Evolutionary conservation across 768 basidiomycete genomes (phyloP).

Genomic region (Dendrothele bispora): DNA sequence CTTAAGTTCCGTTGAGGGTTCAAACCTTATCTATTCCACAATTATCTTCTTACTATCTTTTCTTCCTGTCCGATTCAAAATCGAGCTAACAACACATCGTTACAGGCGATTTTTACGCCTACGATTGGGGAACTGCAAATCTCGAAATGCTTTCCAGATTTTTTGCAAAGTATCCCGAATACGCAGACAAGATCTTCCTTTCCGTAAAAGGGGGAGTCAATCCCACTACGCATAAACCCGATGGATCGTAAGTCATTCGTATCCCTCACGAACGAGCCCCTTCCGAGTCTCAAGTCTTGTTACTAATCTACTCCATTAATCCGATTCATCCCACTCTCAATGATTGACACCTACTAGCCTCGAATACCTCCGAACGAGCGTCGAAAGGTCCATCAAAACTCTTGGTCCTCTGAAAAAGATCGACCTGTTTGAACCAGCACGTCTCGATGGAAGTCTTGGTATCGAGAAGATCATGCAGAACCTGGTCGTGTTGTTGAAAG

Average conservation of each 20-base stretch:
- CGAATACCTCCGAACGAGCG: slow-evolving; percentile 39
- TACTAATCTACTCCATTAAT: too few relatives aligned
- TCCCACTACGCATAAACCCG: slow-evolving; percentile 18
- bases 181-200: slow-evolving; percentile 32
- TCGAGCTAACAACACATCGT: slow-evolving; percentile 15
- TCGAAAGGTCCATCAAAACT: slow-evolving; percentile 40
- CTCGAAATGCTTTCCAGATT: slow-evolving; percentile 49
- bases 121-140: slow-evolving; percentile 38
- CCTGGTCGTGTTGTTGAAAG: slow-evolving; percentile 43
- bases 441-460: slow-evolving; percentile 37
- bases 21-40: too few relatives aligned
- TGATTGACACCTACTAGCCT: slow-evolving; percentile 23
- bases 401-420: slow-evolving; percentile 50
- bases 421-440: slow-evolving; percentile 56
- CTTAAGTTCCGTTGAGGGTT: too few relatives aligned
- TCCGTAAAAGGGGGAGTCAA: slow-evolving; percentile 28
- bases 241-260: slow-evolving; percentile 35
- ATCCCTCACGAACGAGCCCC: too few relatives aligned
- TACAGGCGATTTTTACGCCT: slow-evolving; percentile 61
- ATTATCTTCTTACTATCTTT: too few relatives aligned
- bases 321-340: too few relatives aligned
- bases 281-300: too few relatives aligned
- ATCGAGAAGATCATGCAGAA: slow-evolving; percentile 44
- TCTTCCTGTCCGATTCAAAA: too few relatives aligned
- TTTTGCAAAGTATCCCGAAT: slow-evolving; percentile 40